phyloP scores from a whole-genome alignment of 2,329 filamentous ascomycete species.

The Mariannaea sp. region DNA sequence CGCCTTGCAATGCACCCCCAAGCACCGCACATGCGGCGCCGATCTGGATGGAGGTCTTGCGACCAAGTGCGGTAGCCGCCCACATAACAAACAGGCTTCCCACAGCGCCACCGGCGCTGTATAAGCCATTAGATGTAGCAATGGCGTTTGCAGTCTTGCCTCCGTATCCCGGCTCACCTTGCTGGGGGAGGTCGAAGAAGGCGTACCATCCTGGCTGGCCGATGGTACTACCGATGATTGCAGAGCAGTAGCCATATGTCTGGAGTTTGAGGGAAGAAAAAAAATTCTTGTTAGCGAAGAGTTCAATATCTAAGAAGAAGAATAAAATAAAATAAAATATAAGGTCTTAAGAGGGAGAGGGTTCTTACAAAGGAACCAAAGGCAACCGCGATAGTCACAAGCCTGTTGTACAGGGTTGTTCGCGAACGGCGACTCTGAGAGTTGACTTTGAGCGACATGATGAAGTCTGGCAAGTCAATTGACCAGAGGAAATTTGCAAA shows the following conservation, averaged over 20 bases:
- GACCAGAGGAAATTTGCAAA: not conserved
- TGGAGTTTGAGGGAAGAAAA: constrained; percentile 24
- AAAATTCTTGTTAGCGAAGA: not conserved
- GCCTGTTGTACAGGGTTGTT: constrained; percentile 42
- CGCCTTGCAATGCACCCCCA: constrained; percentile 53
- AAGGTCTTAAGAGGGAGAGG: not conserved
- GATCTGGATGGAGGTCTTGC: constrained; percentile 52
- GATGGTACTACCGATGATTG: constrained; percentile 56
- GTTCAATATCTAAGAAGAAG: not conserved
- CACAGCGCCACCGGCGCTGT: constrained; percentile 53
- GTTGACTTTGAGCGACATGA: constrained; percentile 9
- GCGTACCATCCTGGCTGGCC: constrained; percentile 57
- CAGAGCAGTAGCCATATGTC: constrained; percentile 57
- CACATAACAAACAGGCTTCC: constrained; percentile 56
- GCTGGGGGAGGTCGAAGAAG: constrained; percentile 52
- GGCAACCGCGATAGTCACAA: constrained; percentile 44
- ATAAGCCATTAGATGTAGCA: constrained; percentile 54
- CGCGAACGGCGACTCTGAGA: constrained; percentile 6
- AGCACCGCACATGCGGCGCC: constrained; percentile 50
- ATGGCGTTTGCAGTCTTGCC: constrained; percentile 52
- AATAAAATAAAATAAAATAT: not conserved
- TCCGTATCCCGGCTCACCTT: constrained; percentile 51
- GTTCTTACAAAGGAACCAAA: constrained; percentile 41
- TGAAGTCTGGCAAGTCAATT: not conserved
- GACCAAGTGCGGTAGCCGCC: constrained; percentile 50